Conservation (phyloP, 1,284 basidiomycete species). For the Moesziomyces parantarcticus region DNA sequence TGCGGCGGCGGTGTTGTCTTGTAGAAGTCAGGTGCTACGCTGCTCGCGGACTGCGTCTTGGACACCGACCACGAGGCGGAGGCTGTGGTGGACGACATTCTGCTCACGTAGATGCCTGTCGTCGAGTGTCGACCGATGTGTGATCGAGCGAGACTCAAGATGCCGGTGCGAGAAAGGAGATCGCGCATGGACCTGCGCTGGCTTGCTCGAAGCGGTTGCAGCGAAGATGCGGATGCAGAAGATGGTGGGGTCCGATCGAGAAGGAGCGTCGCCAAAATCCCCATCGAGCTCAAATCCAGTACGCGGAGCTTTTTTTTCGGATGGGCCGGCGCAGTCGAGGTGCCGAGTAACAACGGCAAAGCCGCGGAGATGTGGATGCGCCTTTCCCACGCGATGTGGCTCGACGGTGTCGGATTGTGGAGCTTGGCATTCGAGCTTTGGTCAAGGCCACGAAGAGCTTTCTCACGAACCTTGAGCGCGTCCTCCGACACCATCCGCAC, state of each 20-base stretch:
- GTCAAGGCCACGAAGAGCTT: too few relatives aligned
- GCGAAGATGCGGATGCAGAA: neutral
- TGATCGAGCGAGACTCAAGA: constrained; percentile 7
- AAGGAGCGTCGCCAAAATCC: too few relatives aligned
- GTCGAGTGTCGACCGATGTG: neutral
- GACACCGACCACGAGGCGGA: constrained; percentile 26
- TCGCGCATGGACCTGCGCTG: constrained; percentile 18
- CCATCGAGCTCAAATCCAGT: too few relatives aligned
- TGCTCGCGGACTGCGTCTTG: constrained; percentile 11
- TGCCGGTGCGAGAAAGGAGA: constrained; percentile 1
- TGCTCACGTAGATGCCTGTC: constrained; percentile 4
- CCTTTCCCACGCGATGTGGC: neutral
- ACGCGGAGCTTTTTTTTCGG: neutral
- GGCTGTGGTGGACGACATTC: constrained; percentile 32
- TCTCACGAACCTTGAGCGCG: neutral
- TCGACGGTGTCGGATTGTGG: too few relatives aligned
- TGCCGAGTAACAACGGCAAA: constrained; percentile 8
- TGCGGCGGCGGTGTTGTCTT: constrained; percentile 48
- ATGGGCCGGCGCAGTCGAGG: constrained; percentile 1
- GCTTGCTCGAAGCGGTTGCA: neutral
- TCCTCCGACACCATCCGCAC: neutral
- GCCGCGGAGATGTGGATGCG: constrained; percentile 21
- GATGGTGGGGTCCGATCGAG: neutral
- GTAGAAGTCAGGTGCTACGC: constrained; percentile 43
- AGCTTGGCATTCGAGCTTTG: too few relatives aligned